phyloP scores from a whole-genome alignment of 23 red algal species.

The Gracilaria caudata region DNA sequence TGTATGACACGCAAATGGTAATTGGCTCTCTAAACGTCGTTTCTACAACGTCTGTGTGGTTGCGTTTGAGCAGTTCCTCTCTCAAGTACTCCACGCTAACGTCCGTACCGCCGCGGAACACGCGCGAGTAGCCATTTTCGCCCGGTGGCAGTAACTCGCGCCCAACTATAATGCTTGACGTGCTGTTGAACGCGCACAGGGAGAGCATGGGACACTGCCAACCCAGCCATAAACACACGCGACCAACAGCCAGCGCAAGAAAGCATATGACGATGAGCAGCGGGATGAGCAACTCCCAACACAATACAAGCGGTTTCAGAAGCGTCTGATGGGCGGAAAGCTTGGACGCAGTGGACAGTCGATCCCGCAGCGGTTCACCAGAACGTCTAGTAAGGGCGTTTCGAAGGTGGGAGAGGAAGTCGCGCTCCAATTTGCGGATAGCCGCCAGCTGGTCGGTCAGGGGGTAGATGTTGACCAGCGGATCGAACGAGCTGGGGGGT shows the following conservation, averaged over 20 bases:
- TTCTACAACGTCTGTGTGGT: background rate
- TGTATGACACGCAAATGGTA: conserved; percentile 11
- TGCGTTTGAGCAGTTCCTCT: background rate
- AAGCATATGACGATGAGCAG: background rate
- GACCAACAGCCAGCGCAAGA: background rate
- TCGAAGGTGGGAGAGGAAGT: background rate
- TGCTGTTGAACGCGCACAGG: background rate
- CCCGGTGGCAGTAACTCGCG: background rate
- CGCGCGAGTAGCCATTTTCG: conserved; percentile 14
- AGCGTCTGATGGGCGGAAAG: background rate
- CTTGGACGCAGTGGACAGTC: background rate
- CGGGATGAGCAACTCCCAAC: background rate
- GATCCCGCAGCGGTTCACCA: background rate
- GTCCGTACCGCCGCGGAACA: background rate
- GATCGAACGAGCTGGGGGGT: background rate
- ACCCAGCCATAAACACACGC: background rate
- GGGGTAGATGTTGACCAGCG: background rate
- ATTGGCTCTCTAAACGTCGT: background rate
- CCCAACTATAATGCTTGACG: background rate
- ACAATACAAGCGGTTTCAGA: background rate
- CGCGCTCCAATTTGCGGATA: background rate
- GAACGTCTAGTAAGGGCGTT: background rate
- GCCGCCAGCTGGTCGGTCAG: background rate
- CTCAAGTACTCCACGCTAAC: background rate
- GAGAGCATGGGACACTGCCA: background rate